Conservation (phyloP, 2,329 filamentous ascomycete genomes). For the Hortaea werneckii region DNA sequence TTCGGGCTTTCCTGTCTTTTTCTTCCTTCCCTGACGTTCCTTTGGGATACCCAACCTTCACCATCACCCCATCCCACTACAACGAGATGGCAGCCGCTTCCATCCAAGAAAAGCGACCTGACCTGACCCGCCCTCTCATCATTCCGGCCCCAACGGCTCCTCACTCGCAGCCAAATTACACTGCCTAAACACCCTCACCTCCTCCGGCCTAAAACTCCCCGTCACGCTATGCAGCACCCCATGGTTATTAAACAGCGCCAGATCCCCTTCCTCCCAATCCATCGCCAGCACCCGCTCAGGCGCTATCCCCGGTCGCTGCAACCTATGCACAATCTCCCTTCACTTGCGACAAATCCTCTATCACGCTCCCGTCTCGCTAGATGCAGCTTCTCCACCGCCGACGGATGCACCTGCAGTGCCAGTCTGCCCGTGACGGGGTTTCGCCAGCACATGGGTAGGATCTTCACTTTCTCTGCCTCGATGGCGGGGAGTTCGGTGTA, state of each 20-base stretch:
- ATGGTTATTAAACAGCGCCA: conserved; percentile 70
- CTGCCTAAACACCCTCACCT: conserved; percentile 65
- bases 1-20: too few relatives aligned
- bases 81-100: too few relatives aligned
- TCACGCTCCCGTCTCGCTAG: conserved; percentile 53
- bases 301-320: conserved; percentile 64
- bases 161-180: conserved; percentile 59
- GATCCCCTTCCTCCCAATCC: conserved; percentile 67
- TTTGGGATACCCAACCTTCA: too few relatives aligned
- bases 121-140: too few relatives aligned
- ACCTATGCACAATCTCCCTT: conserved; percentile 57
- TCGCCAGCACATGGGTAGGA: conserved; percentile 67
- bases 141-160: too few relatives aligned
- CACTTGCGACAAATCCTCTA: conserved; percentile 58
- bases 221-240: conserved; percentile 67
- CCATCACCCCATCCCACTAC: too few relatives aligned
- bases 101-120: too few relatives aligned
- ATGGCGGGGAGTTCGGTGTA: conserved; percentile 52
- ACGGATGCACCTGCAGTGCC: conserved; percentile 65
- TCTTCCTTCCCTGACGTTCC: too few relatives aligned
- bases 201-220: conserved; percentile 61
- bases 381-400: conserved; percentile 59
- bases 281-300: conserved; percentile 60
- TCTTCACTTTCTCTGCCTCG: conserved; percentile 56
- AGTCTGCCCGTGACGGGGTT: conserved; percentile 59